Conservation (phyloP, 164 flowering plant genomes). For the Magnolia changhungtana region DNA sequence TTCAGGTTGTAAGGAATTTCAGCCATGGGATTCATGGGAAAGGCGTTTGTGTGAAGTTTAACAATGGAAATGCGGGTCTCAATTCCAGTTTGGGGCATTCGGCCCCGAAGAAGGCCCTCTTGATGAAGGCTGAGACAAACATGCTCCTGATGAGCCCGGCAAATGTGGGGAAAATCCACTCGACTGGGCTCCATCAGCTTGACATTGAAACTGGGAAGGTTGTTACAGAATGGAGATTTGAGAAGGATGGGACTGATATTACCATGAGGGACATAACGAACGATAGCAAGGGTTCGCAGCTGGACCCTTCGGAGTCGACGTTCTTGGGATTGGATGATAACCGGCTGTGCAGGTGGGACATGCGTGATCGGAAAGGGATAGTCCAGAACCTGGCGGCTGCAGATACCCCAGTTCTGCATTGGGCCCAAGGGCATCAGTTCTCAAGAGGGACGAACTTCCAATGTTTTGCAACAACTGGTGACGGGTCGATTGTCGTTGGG, state of each 20-base stretch:
- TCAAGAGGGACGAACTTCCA: slow-evolving; percentile 83
- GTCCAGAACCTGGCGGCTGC: slow-evolving; percentile 65
- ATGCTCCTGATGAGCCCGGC: slow-evolving; percentile 84
- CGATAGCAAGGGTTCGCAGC: slow-evolving; percentile 78
- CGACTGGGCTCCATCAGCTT: slow-evolving; percentile 69
- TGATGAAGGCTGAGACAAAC: slow-evolving; percentile 87
- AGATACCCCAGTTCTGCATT: slow-evolving; percentile 67
- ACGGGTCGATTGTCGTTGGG: slow-evolving; percentile 95
- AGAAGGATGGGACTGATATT: slow-evolving; percentile 79
- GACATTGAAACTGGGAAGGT: slow-evolving; percentile 92
- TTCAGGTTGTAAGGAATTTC: slow-evolving; percentile 92
- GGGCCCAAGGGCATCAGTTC: slow-evolving; percentile 95
- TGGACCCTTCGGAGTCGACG: slow-evolving; percentile 94
- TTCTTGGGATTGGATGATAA: slow-evolving; percentile 92
- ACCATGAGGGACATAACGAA: slow-evolving; percentile 81
- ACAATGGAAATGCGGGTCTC: slow-evolving; percentile 39
- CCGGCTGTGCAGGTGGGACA: slow-evolving; percentile 90
- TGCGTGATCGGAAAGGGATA: slow-evolving; percentile 80
- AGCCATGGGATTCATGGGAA: slow-evolving; percentile 92
- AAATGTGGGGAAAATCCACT: slow-evolving; percentile 52
- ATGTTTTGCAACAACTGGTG: slow-evolving; percentile 95
- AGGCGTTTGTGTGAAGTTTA: slow-evolving; percentile 74
- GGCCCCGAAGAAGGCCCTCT: slow-evolving; percentile 68
- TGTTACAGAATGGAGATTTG: slow-evolving; percentile 85
- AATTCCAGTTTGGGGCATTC: slow-evolving; percentile 5